Evolutionary conservation across 345 rosid species (phyloP).

Genomic region (Jatropha curcas): DNA sequence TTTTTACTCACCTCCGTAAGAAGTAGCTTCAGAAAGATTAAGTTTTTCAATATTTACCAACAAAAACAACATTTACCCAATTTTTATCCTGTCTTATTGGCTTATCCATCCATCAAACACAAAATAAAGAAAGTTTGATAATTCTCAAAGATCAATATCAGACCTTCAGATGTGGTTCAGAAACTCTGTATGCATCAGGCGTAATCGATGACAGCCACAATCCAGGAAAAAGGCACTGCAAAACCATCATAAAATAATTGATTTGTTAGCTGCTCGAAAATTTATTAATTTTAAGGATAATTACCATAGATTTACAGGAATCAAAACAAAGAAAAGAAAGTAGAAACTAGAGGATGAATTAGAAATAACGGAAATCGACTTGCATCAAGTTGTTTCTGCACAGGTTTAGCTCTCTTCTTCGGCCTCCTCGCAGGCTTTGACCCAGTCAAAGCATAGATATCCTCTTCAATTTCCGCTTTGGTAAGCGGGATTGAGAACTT

Average conservation of each 20-base stretch:
- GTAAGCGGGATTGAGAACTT: constrained; percentile 28
- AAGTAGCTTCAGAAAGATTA: neutral
- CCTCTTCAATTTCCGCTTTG: constrained; percentile 33
- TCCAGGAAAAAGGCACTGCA: constrained; percentile 34
- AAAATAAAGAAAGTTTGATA: neutral
- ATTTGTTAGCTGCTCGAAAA: neutral
- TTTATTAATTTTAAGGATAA: neutral
- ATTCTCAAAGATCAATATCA: neutral
- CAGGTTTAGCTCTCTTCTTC: constrained; percentile 28
- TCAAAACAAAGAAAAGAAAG: neutral
- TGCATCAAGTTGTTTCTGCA: constrained; percentile 34
- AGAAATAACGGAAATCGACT: neutral
- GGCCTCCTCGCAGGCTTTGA: constrained; percentile 31
- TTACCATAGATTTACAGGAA: neutral
- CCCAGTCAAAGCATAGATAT: constrained; percentile 29
- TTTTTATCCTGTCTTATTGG: neutral
- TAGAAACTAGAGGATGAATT: too few relatives aligned
- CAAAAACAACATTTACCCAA: neutral
- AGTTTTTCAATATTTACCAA: neutral
- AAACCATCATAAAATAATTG: neutral
- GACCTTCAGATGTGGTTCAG: constrained; percentile 26
- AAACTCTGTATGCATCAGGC: constrained; percentile 23
- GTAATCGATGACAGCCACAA: constrained; percentile 27
- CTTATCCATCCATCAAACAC: neutral
- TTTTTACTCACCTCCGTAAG: neutral